Conservation (phyloP, 371 early-diverging fungal species). For the Rhizopus arrhizus region DNA sequence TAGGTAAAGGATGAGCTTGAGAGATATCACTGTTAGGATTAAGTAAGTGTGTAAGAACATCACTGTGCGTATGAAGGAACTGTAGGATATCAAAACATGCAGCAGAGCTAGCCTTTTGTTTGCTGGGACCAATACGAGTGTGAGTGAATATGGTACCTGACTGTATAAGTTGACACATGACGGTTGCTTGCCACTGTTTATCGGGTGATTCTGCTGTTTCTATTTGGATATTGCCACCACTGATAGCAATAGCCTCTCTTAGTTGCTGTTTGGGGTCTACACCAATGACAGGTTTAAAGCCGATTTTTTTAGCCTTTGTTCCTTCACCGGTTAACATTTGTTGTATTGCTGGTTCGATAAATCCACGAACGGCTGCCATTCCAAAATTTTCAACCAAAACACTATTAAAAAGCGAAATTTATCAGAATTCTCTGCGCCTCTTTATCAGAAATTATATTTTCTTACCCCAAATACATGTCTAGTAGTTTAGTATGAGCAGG, state of each 20-base stretch:
- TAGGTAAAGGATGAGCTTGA: constrained; percentile 9
- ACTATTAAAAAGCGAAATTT: neutral
- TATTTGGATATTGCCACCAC: neutral
- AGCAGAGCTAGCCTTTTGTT: constrained; percentile 16
- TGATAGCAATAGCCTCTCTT: neutral
- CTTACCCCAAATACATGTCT: neutral
- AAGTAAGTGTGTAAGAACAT: constrained; percentile 1
- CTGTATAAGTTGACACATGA: neutral
- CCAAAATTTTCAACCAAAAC: neutral
- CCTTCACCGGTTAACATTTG: neutral
- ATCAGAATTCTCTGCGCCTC: neutral
- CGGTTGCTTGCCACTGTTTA: neutral
- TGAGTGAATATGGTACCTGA: constrained; percentile 9
- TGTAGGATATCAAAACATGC: constrained; percentile 13
- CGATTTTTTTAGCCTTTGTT: neutral
- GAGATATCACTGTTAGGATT: neutral
- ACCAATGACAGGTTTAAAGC: neutral
- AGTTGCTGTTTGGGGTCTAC: neutral
- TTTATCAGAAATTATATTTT: neutral
- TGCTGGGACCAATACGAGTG: constrained; percentile 5
- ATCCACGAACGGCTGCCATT: constrained; percentile 1
- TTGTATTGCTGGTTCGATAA: neutral
- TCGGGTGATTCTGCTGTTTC: neutral
- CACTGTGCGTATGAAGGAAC: constrained; percentile 4
- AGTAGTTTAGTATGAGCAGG: neutral